Conservation (phyloP, 108 stramenopile genomes). For the Chaetoceros tenuissimus region DNA sequence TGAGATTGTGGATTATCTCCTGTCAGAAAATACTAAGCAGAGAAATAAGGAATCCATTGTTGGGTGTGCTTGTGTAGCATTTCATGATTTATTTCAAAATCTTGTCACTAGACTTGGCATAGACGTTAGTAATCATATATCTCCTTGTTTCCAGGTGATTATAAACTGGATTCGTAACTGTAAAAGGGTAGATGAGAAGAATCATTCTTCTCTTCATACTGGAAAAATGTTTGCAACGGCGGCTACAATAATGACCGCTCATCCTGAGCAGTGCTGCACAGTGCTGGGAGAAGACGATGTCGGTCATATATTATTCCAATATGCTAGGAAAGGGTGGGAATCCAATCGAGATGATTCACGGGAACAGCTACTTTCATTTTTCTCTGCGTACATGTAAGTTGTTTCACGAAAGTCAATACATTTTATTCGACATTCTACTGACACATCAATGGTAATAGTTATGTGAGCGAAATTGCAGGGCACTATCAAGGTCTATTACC, state of each 20-base stretch:
- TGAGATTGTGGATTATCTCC: slow-evolving; percentile 20
- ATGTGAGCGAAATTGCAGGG: slow-evolving; percentile 31
- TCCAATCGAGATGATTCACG: slow-evolving; percentile 12
- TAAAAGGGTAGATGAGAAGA: slow-evolving; percentile 26
- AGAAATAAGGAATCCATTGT: not conserved
- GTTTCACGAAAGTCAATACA: slow-evolving; percentile 27
- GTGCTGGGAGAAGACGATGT: slow-evolving; percentile 10
- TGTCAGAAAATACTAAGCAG: slow-evolving; percentile 19
- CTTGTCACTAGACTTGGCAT: slow-evolving; percentile 17
- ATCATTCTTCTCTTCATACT: slow-evolving; percentile 21
- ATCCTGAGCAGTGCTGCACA: slow-evolving; percentile 31
- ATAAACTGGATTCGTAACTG: not conserved
- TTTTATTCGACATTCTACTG: slow-evolving; percentile 17
- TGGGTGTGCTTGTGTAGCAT: slow-evolving; percentile 19
- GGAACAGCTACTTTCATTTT: slow-evolving; percentile 47
- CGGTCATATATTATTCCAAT: slow-evolving; percentile 36
- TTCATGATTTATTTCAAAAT: slow-evolving; percentile 17
- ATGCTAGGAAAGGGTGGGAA: slow-evolving; percentile 33
- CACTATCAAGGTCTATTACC: slow-evolving; percentile 26
- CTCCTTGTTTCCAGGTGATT: not conserved
- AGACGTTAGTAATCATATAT: slow-evolving; percentile 18
- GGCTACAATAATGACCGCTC: slow-evolving; percentile 19
- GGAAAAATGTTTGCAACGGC: not conserved
- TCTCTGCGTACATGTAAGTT: slow-evolving; percentile 56
- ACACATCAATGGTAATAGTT: slow-evolving; percentile 18